These are phyloP conservation scores for Nephelium lappaceum DNA, from an alignment of 345 rosid species.

Conservation along the genomic window DNA sequence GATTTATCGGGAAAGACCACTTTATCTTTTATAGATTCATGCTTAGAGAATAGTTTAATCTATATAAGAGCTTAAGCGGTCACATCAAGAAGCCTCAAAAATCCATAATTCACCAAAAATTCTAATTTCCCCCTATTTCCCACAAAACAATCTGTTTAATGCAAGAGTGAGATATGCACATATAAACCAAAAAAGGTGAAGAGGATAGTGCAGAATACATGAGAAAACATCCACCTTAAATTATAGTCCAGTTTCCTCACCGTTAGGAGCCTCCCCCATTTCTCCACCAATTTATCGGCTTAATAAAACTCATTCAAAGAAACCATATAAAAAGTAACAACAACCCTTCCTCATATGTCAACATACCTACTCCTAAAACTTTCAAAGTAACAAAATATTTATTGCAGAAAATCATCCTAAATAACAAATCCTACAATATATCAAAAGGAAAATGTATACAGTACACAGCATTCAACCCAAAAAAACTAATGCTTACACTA, in stretches of 20 bases:
- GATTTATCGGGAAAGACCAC: too few relatives aligned
- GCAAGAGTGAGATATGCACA: background rate
- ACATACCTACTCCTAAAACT: background rate
- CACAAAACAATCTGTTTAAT: too few relatives aligned
- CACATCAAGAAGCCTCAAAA: too few relatives aligned
- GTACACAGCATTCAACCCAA: background rate
- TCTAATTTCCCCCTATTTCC: too few relatives aligned
- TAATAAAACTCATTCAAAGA: background rate
- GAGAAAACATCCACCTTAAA: background rate
- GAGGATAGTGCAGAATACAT: background rate
- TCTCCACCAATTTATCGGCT: background rate
- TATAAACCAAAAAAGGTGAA: background rate
- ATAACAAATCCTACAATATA: too few relatives aligned
- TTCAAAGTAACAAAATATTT: background rate
- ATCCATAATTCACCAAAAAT: too few relatives aligned
- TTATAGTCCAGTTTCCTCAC: background rate
- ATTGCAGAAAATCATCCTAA: background rate
- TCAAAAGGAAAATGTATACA: background rate
- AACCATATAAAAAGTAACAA: background rate
- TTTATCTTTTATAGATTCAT: too few relatives aligned
- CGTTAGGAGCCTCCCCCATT: background rate
- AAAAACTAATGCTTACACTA: background rate
- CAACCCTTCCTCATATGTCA: background rate
- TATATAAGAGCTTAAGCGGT: too few relatives aligned
- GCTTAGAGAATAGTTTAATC: too few relatives aligned